Evolutionary conservation across 441 rosid genomes (phyloP), one percentile per base, ranked within the genome.

Genomic region (Kokia cookei): DNA sequence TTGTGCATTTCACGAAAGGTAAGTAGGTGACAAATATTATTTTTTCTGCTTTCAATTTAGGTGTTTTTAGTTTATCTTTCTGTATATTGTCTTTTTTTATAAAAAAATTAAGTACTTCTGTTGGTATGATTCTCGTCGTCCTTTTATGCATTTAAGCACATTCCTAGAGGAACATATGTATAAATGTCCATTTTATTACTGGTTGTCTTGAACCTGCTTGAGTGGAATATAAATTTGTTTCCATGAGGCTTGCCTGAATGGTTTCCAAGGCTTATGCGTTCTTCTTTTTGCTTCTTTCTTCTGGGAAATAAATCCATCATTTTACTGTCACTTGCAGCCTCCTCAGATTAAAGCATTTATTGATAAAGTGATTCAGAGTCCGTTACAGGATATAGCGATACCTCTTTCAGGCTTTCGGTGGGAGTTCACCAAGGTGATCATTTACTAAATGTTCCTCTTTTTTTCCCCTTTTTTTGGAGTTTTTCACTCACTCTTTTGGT

Each of bases 311-410:
- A 69, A 29, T 62, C 35, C 82, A 32, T 76, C 65, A 12, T 26
- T 65, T 10, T 73, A n/a, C 69, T 77, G 45, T 77, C 62, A 29
- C 73, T 69, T 84, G 84, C 93, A 96, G 99, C 97, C 98, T 84
- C 90, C 92, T 47, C 87, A 89, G 79, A 84, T 96, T 78, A 96
- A 92, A 90, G 89, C 87, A 35, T 91, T 92, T 77, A 89, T 92
- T 51, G 99, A 92, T 81, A 96, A 96, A 85, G 99, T 96, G 76
- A 93, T 96, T 68, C 94, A 93, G 84, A 89, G 98, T 88, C 99
- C 99, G 19, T 80, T 96, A 70, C 96, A 92, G 80, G 99, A 96
- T 81, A 89, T 96, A 81, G 98, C 94, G 32, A 90, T 96, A 85
- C 98, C 98, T 77, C 98, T 96, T 73, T 96, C 98, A 37, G 97